phyloP scores from a whole-genome alignment of 768 basidiomycete genomes.

The Phlebiopsis flavidoalba region DNA sequence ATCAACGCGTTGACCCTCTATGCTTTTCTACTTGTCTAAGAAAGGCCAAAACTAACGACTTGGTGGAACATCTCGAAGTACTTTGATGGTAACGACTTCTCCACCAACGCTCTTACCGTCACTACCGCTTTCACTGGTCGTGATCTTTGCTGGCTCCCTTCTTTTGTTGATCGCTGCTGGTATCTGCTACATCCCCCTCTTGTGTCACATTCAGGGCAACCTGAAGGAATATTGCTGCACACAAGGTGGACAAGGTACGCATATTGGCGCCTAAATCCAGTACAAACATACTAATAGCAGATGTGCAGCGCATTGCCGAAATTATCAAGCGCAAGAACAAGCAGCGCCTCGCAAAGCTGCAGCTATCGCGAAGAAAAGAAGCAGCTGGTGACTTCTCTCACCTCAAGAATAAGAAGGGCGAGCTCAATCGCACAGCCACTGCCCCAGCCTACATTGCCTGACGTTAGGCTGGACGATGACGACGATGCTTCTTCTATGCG shows the following conservation, averaged over 20 bases:
- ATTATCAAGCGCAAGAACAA: slow-evolving; percentile 90
- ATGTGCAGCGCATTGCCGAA: slow-evolving; percentile 75
- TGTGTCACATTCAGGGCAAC: slow-evolving; percentile 95
- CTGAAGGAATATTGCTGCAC: slow-evolving; percentile 99
- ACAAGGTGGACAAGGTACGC: slow-evolving; percentile 93
- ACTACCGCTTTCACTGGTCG: slow-evolving; percentile 87
- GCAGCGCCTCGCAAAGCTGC: slow-evolving; percentile 77
- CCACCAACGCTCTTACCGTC: slow-evolving; percentile 80
- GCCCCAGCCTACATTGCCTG: slow-evolving; percentile 93
- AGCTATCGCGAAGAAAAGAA: slow-evolving; percentile 82
- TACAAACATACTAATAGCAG: background rate
- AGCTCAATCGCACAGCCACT: slow-evolving; percentile 72
- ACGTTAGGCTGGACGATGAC: slow-evolving; percentile 82
- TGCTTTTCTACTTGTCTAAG: slow-evolving; percentile 68
- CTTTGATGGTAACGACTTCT: slow-evolving; percentile 61
- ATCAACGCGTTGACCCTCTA: slow-evolving; percentile 98
- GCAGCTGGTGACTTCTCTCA: slow-evolving; percentile 89
- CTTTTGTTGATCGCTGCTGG: slow-evolving; percentile 79
- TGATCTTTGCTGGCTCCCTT: slow-evolving; percentile 82
- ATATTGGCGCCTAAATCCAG: slow-evolving; percentile 8
- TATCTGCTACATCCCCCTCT: slow-evolving; percentile 86
- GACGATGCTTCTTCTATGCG: slow-evolving; percentile 45
- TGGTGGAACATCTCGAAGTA: slow-evolving; percentile 78
- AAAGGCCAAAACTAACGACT: slow-evolving; percentile 34
- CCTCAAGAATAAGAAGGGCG: slow-evolving; percentile 90